These are phyloP conservation scores for Epichloe elymi DNA, from an alignment of 2,329 filamentous ascomycete species.

Conservation along the genomic window DNA sequence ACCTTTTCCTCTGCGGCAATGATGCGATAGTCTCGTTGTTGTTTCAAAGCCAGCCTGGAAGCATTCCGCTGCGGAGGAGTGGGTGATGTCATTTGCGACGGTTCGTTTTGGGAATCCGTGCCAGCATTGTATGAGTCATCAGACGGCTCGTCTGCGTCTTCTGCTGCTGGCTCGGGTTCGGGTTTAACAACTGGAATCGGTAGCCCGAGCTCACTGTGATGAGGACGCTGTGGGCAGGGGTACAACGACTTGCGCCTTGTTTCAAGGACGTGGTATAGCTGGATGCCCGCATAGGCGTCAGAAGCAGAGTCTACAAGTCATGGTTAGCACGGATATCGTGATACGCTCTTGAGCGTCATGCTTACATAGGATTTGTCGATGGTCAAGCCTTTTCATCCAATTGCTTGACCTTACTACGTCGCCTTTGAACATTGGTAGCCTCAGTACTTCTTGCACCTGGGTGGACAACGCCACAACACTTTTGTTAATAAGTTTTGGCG, in stretches of 20 bases:
- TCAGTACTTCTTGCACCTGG: conserved; percentile 58
- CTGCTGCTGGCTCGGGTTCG: not conserved
- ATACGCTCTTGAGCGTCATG: not conserved
- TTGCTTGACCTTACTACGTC: conserved; percentile 55
- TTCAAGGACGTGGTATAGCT: conserved; percentile 62
- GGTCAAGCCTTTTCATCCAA: conserved; percentile 53
- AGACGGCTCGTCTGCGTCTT: not conserved
- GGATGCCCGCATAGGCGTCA: conserved; percentile 68
- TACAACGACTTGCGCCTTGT: conserved; percentile 49
- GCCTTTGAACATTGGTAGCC: conserved; percentile 65
- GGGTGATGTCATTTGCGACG: not conserved
- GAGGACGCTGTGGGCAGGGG: conserved; percentile 59
- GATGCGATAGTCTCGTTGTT: conserved; percentile 26
- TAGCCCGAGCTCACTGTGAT: conserved; percentile 50
- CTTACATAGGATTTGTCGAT: conserved; percentile 59
- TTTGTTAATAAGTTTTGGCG: conserved; percentile 50
- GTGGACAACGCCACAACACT: conserved; percentile 49
- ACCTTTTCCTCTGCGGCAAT: conserved; percentile 28
- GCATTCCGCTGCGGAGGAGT: not conserved
- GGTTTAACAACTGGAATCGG: conserved; percentile 40
- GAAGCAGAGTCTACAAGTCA: conserved; percentile 53
- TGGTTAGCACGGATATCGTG: not conserved
- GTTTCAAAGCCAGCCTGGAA: not conserved
- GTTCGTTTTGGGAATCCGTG: not conserved
- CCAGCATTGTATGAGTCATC: not conserved